Evolutionary conservation across 345 rosid genomes (phyloP).

Genomic region (Sisymbrium irio): DNA sequence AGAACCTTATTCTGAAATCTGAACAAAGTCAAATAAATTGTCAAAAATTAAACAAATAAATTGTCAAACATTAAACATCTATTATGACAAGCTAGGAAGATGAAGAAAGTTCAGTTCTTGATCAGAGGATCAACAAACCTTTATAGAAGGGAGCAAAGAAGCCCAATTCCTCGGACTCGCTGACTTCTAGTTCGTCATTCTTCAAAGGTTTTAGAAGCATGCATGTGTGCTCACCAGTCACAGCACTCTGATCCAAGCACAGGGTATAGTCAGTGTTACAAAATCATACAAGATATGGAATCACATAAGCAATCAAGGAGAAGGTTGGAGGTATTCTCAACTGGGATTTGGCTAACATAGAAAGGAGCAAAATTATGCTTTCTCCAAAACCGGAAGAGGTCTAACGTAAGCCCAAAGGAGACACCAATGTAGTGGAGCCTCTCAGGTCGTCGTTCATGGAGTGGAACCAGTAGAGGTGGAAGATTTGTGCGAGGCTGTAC

Average conservation of each 20-base stretch:
- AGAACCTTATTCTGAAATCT: conserved; percentile 79
- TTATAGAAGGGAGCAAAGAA: conserved; percentile 85
- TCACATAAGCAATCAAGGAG: background rate
- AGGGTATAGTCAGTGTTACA: background rate
- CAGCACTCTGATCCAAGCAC: conserved; percentile 56
- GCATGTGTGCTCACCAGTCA: conserved; percentile 93
- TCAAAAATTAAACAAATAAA: conserved; percentile 7
- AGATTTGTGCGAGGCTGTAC: conserved; percentile 76
- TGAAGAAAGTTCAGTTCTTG: background rate
- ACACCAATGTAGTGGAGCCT: conserved; percentile 91
- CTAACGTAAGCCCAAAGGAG: conserved; percentile 96
- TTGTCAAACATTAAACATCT: conserved; percentile 17
- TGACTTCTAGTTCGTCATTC: conserved; percentile 59
- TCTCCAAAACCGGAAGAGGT: conserved; percentile 94
- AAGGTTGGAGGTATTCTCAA: conserved; percentile 43
- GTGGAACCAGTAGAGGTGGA: conserved; percentile 81
- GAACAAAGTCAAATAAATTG: conserved; percentile 21
- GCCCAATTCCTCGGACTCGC: conserved; percentile 72
- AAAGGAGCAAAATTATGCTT: conserved; percentile 88
- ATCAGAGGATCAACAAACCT: conserved; percentile 44
- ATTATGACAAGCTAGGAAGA: background rate
- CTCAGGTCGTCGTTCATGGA: conserved; percentile 72
- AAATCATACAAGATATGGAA: background rate
- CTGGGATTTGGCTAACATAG: conserved; percentile 83
- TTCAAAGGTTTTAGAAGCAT: conserved; percentile 82